Percentiles rank a stretch among this genome's conserved stretches.
These are phyloP conservation scores for Diaporthe sp. DNA, from an alignment of 2,329 filamentous ascomycete species.

Conservation along the genomic window DNA sequence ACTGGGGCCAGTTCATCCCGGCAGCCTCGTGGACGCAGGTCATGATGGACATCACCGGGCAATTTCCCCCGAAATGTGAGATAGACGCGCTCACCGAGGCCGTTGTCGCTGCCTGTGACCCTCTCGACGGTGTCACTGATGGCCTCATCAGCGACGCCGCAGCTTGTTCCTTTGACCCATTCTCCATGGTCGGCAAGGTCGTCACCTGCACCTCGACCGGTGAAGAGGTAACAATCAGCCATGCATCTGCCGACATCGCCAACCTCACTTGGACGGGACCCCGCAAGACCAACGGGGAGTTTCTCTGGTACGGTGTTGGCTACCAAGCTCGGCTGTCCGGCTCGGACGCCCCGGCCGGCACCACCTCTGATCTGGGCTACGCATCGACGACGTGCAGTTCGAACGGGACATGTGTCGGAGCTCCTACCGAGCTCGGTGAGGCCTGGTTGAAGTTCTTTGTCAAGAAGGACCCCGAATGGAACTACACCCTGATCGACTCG, in stretches of 20 bases:
- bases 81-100: conserved; percentile 52
- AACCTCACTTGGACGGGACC: conserved; percentile 5
- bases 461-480: not conserved
- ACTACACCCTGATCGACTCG: not conserved
- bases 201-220: not conserved
- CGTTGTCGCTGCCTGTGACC: conserved; percentile 61
- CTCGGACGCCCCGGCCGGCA: not conserved
- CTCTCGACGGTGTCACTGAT: conserved; percentile 60
- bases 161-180: conserved; percentile 48
- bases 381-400: not conserved
- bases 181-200: not conserved
- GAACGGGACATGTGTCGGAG: conserved; percentile 6
- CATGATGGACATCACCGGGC: conserved; percentile 46
- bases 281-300: not conserved
- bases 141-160: conserved; percentile 55
- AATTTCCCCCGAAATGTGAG: conserved; percentile 58
- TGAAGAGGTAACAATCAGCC: not conserved
- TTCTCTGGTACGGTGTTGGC: conserved; percentile 7
- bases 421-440: not conserved
- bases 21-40: conserved; percentile 52
- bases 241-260: not conserved
- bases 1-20: conserved; percentile 52
- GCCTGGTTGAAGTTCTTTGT: not conserved
- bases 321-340: conserved; percentile 2
- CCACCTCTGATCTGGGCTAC: conserved; percentile 10